phyloP scores from a whole-genome alignment of 2,329 filamentous ascomycete genomes.

The Fusarium anthophilum region DNA sequence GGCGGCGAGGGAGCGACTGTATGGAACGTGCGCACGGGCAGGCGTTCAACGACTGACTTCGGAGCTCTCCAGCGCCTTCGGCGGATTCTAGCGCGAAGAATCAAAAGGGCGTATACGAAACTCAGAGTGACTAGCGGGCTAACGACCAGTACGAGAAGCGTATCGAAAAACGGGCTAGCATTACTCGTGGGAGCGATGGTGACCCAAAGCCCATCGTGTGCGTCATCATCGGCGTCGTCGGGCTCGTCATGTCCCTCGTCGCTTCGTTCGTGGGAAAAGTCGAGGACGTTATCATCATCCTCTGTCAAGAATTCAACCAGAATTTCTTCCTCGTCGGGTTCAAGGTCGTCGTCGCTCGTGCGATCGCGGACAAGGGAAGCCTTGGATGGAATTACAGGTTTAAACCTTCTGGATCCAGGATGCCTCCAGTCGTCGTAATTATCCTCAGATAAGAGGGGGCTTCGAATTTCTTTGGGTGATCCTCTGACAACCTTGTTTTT shows the following conservation, averaged over 20 bases:
- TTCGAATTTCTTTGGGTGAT: conserved; percentile 24
- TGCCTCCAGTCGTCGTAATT: conserved; percentile 19
- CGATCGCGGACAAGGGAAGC: background rate
- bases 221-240: conserved; percentile 43
- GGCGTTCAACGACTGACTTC: conserved; percentile 91
- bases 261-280: conserved; percentile 37
- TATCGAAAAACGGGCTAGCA: conserved; percentile 94
- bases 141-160: conserved; percentile 93
- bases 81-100: conserved; percentile 88
- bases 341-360: background rate
- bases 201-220: conserved; percentile 87
- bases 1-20: conserved; percentile 73
- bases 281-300: conserved; percentile 43
- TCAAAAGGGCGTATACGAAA: conserved; percentile 88
- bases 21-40: conserved; percentile 96
- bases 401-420: conserved; percentile 5
- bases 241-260: conserved; percentile 33
- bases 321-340: conserved; percentile 25
- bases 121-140: conserved; percentile 93
- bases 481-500: conserved; percentile 12
- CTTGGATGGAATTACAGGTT: conserved; percentile 14
- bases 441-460: conserved; percentile 20
- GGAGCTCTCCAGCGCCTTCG: conserved; percentile 95
- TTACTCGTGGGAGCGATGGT: conserved; percentile 92
- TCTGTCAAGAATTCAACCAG: conserved; percentile 30